Base-by-base conservation (phyloP, 768 basidiomycete genomes). In the Strobilomyces confusus region DNA sequence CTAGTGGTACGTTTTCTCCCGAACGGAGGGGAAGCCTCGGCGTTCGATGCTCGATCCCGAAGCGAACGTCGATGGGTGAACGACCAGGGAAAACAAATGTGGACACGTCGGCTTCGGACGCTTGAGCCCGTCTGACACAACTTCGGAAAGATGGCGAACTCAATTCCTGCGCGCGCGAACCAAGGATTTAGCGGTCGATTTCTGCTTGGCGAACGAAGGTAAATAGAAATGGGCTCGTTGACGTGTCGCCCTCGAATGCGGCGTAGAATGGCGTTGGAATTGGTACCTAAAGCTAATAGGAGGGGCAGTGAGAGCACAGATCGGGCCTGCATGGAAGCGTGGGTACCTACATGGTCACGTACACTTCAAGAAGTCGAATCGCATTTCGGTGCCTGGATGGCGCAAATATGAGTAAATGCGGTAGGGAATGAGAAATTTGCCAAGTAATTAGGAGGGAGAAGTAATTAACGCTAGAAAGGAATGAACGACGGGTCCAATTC, bases 331-430 rank as follows among this genome's bases (percentile, higher is more conserved):
- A n/a, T 30, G 20, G 22, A 32, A 7, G 33, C 17, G 25, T n/a
- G 40, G 17, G 57, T 26, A 46, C 47, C 38, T 30, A 0, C n/a
- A 20, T 20, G 19, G 44, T 49, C 34, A 33, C 49, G 9, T 46
- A 48, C 37, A 43, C 43, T 3, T 25, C 14, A 26, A 34, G 15
- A 38, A 49, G n/a, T 38, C 20, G 51, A 48, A 33, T 26, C 33
- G 22, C 25, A 48, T 54, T 57, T 62, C 52, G 50, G 57, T 62
- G 52, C 61, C 61, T 62, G 50, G 49, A 29, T 3, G 33, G 17
- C 26, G 51, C 49, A 37, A 48, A 59, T 52, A 59, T 25, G 45
- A 51, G 47, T 19, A 59, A 51, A 62, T 59, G 40, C 5, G 44
- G 48, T 48, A 37, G 40, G 25, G 22, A 13, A n/a, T 9, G 29